Percentiles rank a stretch among this genome's conserved stretches.
Evolutionary conservation across 163 green algal species (phyloP).

Genomic region (Chlamydomonas reinhardtii): DNA sequence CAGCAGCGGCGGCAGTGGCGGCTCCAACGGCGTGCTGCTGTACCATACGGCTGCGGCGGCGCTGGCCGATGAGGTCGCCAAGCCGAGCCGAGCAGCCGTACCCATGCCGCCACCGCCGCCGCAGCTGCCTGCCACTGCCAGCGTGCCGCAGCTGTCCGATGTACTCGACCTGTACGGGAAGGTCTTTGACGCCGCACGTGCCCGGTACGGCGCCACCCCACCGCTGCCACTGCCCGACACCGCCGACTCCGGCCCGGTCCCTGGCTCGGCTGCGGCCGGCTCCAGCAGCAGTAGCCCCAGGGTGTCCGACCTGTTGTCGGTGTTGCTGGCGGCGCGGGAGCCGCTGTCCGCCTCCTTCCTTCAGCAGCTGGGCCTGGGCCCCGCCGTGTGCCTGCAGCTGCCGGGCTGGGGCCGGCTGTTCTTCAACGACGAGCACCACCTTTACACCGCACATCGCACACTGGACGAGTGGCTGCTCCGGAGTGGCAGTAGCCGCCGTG

Average conservation of each 20-base stretch:
- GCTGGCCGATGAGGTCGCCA: background rate
- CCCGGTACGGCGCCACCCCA: background rate
- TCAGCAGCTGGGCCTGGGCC: slow-evolving; percentile 19
- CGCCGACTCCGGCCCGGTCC: background rate
- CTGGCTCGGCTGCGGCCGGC: background rate
- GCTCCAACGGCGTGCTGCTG: background rate
- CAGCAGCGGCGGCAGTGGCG: background rate
- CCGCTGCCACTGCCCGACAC: no score
- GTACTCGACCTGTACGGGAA: background rate
- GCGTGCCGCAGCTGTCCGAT: background rate
- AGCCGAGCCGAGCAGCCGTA: background rate
- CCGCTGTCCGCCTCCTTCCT: slow-evolving; percentile 41
- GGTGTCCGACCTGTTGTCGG: slow-evolving; percentile 11
- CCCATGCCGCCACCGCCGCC: no score
- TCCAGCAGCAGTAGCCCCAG: no score
- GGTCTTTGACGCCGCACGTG: background rate
- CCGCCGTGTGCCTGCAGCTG: background rate
- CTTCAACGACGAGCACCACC: slow-evolving; percentile 9
- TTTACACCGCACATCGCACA: background rate
- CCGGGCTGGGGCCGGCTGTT: slow-evolving; percentile 27
- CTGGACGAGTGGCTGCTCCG: background rate
- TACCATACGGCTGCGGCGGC: background rate
- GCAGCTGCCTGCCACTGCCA: background rate
- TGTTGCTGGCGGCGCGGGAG: slow-evolving; percentile 55
- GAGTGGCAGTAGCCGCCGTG: no score